These are phyloP conservation scores for Lachancea cidri DNA, from an alignment of 805 yeast species.

Conservation along the genomic window DNA sequence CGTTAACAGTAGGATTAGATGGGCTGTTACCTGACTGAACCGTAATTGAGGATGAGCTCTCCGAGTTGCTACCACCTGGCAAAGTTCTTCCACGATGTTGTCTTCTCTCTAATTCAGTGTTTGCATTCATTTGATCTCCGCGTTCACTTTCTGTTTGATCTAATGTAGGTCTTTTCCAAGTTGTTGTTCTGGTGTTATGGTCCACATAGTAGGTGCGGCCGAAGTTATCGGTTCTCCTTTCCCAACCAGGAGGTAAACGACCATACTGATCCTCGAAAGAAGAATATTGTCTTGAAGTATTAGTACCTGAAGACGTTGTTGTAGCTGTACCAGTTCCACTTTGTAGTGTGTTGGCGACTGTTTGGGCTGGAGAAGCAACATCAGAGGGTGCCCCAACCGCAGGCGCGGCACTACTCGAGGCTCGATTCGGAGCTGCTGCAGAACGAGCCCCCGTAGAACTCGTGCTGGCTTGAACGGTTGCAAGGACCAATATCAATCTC, in stretches of 20 bases:
- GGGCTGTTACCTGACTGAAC: conserved; percentile 47
- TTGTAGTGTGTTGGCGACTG: conserved; percentile 28
- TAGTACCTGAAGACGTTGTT: conserved; percentile 21
- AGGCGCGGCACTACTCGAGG: conserved; percentile 21
- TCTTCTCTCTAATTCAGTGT: conserved; percentile 82
- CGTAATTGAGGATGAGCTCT: conserved; percentile 25
- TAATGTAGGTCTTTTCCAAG: conserved; percentile 96
- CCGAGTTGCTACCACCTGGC: conserved; percentile 51
- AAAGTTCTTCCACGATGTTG: conserved; percentile 87
- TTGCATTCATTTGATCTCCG: conserved; percentile 52
- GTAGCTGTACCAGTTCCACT: conserved; percentile 24
- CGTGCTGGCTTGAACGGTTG: conserved; percentile 28
- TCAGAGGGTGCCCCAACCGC: conserved; percentile 10
- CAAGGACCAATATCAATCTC: conserved; percentile 71
- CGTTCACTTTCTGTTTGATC: conserved; percentile 71
- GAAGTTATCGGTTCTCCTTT: conserved; percentile 92
- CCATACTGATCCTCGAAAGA: conserved; percentile 98
- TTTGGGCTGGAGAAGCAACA: conserved; percentile 25
- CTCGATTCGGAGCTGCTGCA: conserved; percentile 35
- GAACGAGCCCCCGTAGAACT: conserved; percentile 20
- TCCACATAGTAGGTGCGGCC: conserved; percentile 98
- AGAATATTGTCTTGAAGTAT: conserved; percentile 58
- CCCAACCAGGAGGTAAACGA: conserved; percentile 98
- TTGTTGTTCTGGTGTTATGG: conserved; percentile 94
- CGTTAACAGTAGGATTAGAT: conserved; percentile 40